These are phyloP conservation scores for Cryptosporidium viatorum DNA, from an alignment of 169 alveolate genomes.

Conservation along the genomic window DNA sequence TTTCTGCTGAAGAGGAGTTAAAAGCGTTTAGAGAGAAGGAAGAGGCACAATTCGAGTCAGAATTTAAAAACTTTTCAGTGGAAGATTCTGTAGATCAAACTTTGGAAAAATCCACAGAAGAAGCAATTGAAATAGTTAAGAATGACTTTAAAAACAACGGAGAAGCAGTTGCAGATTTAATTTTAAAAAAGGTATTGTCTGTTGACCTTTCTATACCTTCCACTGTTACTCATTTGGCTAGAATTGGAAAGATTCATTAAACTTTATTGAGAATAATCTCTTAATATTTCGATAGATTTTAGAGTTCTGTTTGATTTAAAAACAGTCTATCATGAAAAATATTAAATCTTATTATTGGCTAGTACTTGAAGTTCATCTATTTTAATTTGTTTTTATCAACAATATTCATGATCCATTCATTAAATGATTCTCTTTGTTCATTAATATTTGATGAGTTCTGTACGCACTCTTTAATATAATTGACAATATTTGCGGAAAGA, in stretches of 20 bases:
- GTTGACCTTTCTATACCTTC: constrained; percentile 60
- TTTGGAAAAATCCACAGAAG: constrained; percentile 61
- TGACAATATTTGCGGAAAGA: constrained; percentile 19
- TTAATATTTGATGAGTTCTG: constrained; percentile 30
- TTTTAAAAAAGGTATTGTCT: constrained; percentile 41
- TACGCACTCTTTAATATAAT: constrained; percentile 31
- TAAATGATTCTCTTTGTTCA: constrained; percentile 57
- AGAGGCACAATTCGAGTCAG: constrained; percentile 69
- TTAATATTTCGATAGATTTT: not conserved
- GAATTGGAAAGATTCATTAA: constrained; percentile 29
- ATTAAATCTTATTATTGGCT: not conserved
- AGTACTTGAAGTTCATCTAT: not conserved
- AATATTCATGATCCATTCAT: constrained; percentile 33
- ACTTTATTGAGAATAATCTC: not conserved
- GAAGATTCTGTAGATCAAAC: constrained; percentile 67
- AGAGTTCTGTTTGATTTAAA: not conserved
- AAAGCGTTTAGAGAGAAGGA: constrained; percentile 62
- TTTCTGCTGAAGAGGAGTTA: constrained; percentile 70
- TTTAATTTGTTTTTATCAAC: constrained; percentile 5
- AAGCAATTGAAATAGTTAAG: constrained; percentile 58
- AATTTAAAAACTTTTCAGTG: constrained; percentile 46
- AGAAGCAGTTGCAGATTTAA: constrained; percentile 55
- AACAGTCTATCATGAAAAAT: not conserved
- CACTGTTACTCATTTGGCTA: constrained; percentile 49
- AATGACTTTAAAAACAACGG: constrained; percentile 70